These are phyloP conservation scores for Kalaharituber pfeilii DNA, from an alignment of 2,329 filamentous ascomycete species.

Conservation along the genomic window DNA sequence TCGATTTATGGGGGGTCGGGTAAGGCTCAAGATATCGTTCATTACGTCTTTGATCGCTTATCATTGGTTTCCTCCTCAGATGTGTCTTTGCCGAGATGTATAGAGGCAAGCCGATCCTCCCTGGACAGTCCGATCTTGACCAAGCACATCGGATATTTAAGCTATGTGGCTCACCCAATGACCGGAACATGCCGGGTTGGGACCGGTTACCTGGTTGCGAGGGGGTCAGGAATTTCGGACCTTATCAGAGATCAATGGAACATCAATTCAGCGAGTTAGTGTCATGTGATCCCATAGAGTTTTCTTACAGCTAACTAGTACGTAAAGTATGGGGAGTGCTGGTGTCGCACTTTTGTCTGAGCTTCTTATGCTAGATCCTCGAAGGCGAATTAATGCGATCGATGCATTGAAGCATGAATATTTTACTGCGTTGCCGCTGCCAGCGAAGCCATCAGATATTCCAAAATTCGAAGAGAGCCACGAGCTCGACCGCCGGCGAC, in stretches of 20 bases:
- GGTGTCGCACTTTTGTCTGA: constrained; percentile 65
- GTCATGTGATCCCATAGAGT: not conserved
- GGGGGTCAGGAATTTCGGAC: constrained; percentile 45
- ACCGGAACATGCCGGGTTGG: constrained; percentile 89
- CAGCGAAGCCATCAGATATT: constrained; percentile 69
- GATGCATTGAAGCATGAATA: constrained; percentile 88
- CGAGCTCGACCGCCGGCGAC: constrained; percentile 64
- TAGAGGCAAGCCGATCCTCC: constrained; percentile 75
- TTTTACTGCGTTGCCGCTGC: constrained; percentile 62
- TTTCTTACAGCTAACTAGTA: constrained; percentile 5
- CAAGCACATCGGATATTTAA: constrained; percentile 91
- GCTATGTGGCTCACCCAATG: constrained; percentile 73
- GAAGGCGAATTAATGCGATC: constrained; percentile 72
- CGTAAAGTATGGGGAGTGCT: constrained; percentile 38
- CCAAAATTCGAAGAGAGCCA: constrained; percentile 87
- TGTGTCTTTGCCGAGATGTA: constrained; percentile 99
- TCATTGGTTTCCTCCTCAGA: constrained; percentile 29
- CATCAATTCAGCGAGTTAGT: constrained; percentile 56
- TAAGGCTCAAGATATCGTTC: constrained; percentile 31
- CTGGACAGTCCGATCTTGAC: constrained; percentile 72
- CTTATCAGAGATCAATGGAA: constrained; percentile 46
- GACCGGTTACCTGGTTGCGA: constrained; percentile 65
- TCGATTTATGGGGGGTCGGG: constrained; percentile 97
- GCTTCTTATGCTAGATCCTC: constrained; percentile 77
- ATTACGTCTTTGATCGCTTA: constrained; percentile 20